phyloP scores from a whole-genome alignment of 441 rosid species.

The Erodium trifolium region DNA sequence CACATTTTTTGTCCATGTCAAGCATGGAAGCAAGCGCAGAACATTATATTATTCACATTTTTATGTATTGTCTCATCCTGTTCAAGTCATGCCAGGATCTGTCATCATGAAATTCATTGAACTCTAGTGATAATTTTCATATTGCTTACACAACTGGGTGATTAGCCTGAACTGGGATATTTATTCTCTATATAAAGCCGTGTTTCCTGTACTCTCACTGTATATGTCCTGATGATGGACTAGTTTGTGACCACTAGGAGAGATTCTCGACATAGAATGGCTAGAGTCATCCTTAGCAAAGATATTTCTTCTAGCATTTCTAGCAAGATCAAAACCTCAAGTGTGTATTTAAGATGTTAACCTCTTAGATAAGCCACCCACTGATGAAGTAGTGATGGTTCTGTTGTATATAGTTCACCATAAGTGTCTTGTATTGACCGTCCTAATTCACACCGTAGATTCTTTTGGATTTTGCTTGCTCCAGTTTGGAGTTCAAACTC shows the following conservation, averaged over 20 bases:
- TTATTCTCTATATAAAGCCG: neutral
- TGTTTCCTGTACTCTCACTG: neutral
- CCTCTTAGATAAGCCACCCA: neutral
- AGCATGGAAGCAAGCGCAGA: neutral
- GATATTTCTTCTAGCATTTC: neutral
- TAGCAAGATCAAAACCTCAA: neutral
- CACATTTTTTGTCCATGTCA: neutral
- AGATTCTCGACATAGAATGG: neutral
- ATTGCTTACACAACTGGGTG: neutral
- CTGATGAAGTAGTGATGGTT: neutral
- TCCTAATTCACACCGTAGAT: neutral
- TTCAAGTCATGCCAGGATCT: neutral
- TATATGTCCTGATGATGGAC: neutral
- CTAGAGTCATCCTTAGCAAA: conserved; percentile 1
- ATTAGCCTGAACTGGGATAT: neutral
- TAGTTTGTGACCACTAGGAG: neutral
- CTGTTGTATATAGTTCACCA: neutral
- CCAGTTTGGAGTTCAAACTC: neutral
- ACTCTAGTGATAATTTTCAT: neutral
- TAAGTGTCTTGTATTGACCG: neutral
- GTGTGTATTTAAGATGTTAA: neutral
- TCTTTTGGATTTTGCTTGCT: neutral
- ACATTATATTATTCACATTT: neutral
- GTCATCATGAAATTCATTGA: neutral
- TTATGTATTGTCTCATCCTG: neutral